Evolutionary conservation across 2,329 filamentous ascomycete genomes (phyloP).

Genomic region (Cladosporium sp.): DNA sequence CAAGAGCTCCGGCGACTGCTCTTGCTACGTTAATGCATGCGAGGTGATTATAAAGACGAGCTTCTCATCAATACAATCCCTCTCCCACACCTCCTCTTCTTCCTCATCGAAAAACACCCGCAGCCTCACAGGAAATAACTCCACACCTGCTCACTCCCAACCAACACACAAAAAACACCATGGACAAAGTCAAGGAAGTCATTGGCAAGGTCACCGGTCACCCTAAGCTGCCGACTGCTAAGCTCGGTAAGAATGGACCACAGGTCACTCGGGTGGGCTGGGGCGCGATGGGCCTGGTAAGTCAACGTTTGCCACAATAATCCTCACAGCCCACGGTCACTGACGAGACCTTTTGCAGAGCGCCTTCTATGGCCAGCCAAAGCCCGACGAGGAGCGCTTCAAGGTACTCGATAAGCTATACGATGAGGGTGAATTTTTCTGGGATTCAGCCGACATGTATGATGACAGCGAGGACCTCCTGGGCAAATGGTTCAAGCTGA

Average conservation of each 20-base stretch:
- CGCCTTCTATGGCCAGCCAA: slow-evolving; percentile 49
- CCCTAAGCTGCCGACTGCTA: slow-evolving; percentile 43
- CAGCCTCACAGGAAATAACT: too few relatives aligned
- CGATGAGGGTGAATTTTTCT: slow-evolving; percentile 53
- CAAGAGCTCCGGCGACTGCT: not conserved
- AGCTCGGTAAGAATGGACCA: slow-evolving; percentile 55
- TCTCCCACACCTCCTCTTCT: not conserved
- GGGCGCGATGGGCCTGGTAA: slow-evolving; percentile 54
- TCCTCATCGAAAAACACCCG: not conserved
- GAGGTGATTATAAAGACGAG: not conserved
- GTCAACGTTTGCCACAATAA: not conserved
- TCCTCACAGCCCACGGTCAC: not conserved
- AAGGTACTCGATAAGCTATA: slow-evolving; percentile 53
- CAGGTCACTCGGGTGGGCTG: slow-evolving; percentile 54
- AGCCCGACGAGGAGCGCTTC: slow-evolving; percentile 53
- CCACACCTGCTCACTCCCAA: not conserved
- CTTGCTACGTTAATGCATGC: not conserved
- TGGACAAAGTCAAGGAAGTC: slow-evolving; percentile 24
- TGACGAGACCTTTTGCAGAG: slow-evolving; percentile 19
- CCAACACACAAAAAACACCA: not conserved
- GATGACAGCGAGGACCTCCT: slow-evolving; percentile 48
- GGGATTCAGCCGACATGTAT: slow-evolving; percentile 49
- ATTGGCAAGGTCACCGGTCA: slow-evolving; percentile 22
- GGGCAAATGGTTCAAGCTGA: slow-evolving; percentile 42
- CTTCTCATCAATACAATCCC: not conserved